phyloP scores from a whole-genome alignment of 768 basidiomycete genomes.

The Leccinum subgranulosum region DNA sequence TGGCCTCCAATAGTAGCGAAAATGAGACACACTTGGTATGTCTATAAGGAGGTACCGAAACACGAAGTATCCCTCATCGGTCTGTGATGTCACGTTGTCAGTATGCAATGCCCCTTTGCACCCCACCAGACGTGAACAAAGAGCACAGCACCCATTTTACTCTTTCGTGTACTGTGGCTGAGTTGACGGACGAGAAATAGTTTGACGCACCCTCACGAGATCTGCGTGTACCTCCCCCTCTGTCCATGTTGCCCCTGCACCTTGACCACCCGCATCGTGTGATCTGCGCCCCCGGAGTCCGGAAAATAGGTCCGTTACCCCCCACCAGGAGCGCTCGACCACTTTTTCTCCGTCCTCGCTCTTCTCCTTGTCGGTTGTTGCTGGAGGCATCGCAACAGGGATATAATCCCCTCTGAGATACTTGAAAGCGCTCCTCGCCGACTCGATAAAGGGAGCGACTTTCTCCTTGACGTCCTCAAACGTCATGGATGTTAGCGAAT shows the following conservation, averaged over 20 bases:
- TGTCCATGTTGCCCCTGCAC: slow-evolving; percentile 47
- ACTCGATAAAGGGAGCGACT: slow-evolving; percentile 41
- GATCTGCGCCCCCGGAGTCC: slow-evolving; percentile 48
- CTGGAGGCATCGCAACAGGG: slow-evolving; percentile 34
- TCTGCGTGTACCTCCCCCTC: slow-evolving; percentile 84
- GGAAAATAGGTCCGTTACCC: slow-evolving; percentile 66
- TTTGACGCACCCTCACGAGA: slow-evolving; percentile 59
- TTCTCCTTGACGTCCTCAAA: slow-evolving; percentile 53
- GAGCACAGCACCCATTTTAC: slow-evolving; percentile 2
- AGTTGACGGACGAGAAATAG: slow-evolving; percentile 3
- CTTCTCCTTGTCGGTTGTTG: slow-evolving; percentile 25
- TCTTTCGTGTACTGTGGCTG: not conserved
- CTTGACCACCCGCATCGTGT: slow-evolving; percentile 28
- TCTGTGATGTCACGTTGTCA: slow-evolving; percentile 39
- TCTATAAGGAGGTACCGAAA: slow-evolving; percentile 78
- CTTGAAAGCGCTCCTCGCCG: slow-evolving; percentile 56
- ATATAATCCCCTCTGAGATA: slow-evolving; percentile 68
- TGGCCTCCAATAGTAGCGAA: slow-evolving; percentile 16
- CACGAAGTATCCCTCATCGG: slow-evolving; percentile 72
- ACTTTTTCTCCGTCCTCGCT: slow-evolving; percentile 29
- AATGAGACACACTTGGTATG: slow-evolving; percentile 61
- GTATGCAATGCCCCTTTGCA: slow-evolving; percentile 3
- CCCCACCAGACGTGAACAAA: not conserved
- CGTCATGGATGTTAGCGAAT: slow-evolving; percentile 50
- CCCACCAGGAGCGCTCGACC: slow-evolving; percentile 43